These are phyloP conservation scores for Dactylellina parvicollis DNA, from an alignment of 2,329 filamentous ascomycete species.

Conservation along the genomic window DNA sequence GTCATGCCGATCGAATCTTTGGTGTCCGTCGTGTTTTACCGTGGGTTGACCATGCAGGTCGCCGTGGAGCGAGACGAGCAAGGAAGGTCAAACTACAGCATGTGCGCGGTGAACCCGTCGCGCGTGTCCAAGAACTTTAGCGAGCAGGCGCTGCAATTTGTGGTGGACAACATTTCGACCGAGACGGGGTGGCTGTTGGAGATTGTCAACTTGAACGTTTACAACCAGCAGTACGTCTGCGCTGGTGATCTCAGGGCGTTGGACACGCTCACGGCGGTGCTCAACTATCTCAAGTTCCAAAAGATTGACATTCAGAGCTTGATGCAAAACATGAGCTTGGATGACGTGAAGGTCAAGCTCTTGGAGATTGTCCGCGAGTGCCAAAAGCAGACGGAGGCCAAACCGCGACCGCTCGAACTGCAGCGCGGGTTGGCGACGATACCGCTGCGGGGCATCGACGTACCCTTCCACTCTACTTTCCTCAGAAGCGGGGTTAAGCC, in stretches of 20 bases:
- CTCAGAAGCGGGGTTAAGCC: constrained; percentile 97
- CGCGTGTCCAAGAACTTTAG: constrained; percentile 99
- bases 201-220: constrained; percentile 96
- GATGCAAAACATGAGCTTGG: constrained; percentile 83
- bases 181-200: constrained; percentile 95
- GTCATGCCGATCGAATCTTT: constrained; percentile 99
- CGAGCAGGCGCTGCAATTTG: constrained; percentile 94
- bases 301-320: constrained; percentile 97
- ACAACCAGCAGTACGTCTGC: constrained; percentile 79
- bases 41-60: constrained; percentile 98
- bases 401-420: constrained; percentile 86
- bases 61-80: constrained; percentile 93
- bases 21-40: constrained; percentile 98
- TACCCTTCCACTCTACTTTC: constrained; percentile 99
- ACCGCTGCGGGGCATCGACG: constrained; percentile 94
- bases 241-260: constrained; percentile 76
- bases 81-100: constrained; percentile 96
- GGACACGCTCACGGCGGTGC: constrained; percentile 78
- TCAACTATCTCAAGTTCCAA: constrained; percentile 95
- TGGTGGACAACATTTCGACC: constrained; percentile 93
- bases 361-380: constrained; percentile 90
- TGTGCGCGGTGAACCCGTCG: constrained; percentile 99
- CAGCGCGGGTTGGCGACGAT: constrained; percentile 97
- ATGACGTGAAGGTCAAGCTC: constrained; percentile 89
- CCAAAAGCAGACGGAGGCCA: constrained; percentile 84